These are phyloP conservation scores for Hypoxylon sp. DNA, from an alignment of 2,329 filamentous ascomycete genomes.

Conservation along the genomic window DNA sequence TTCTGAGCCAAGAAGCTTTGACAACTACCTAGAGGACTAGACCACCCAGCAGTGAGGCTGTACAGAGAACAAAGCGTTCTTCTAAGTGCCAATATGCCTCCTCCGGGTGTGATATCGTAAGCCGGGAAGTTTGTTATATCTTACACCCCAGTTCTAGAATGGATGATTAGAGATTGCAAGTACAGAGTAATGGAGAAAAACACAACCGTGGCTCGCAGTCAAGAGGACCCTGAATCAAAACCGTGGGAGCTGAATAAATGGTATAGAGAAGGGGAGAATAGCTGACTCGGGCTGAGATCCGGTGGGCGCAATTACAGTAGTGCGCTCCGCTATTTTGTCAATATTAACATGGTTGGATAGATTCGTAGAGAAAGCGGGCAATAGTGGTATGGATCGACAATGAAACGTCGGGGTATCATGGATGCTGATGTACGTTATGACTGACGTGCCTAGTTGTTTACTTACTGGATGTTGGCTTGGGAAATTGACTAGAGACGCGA, in stretches of 20 bases:
- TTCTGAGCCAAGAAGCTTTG: slow-evolving; percentile 15
- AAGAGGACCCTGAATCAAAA: slow-evolving; percentile 21
- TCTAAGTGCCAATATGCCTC: slow-evolving; percentile 10
- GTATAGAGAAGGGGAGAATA: slow-evolving; percentile 23
- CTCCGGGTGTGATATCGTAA: slow-evolving; percentile 12
- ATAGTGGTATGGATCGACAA: slow-evolving; percentile 40
- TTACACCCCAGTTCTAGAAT: slow-evolving; percentile 12
- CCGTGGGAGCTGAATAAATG: slow-evolving; percentile 27
- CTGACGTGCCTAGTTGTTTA: slow-evolving; percentile 40
- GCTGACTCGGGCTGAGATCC: slow-evolving; percentile 43
- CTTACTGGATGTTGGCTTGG: slow-evolving; percentile 30
- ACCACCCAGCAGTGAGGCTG: slow-evolving; percentile 21
- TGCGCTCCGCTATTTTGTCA: slow-evolving; percentile 43
- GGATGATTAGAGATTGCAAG: slow-evolving; percentile 14
- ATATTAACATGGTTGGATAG: slow-evolving; percentile 45
- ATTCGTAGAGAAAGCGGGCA: slow-evolving; percentile 26
- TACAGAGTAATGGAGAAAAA: slow-evolving; percentile 17
- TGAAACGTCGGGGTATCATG: slow-evolving; percentile 33
- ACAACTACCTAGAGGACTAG: slow-evolving; percentile 16
- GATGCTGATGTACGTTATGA: slow-evolving; percentile 40
- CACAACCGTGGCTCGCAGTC: slow-evolving; percentile 23
- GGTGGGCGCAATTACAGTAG: slow-evolving; percentile 37
- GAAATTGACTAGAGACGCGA: slow-evolving; percentile 17
- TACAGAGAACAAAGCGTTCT: slow-evolving; percentile 20
- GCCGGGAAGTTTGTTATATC: slow-evolving; percentile 13